A percentile compares a stretch with the other conserved stretches of the same genome.
Evolutionary conservation across 768 basidiomycete species (phyloP).

Genomic region (Xerocomellus intermedius): DNA sequence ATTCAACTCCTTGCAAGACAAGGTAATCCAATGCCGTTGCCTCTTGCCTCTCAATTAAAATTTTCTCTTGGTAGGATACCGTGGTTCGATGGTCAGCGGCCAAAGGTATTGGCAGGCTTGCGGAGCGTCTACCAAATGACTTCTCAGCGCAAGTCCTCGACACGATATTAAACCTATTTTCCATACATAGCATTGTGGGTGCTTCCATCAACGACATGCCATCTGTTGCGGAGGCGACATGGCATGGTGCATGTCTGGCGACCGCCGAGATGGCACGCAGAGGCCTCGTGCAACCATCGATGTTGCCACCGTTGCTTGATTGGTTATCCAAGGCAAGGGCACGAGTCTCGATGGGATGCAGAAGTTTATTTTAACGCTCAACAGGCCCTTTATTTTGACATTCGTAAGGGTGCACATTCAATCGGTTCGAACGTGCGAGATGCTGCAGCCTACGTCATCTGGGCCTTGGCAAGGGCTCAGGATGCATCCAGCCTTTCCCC

Average conservation of each 20-base stretch:
- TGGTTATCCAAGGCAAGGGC: conserved; percentile 76
- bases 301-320: conserved; percentile 61
- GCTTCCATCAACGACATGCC: conserved; percentile 70
- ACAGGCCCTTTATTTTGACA: conserved; percentile 89
- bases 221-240: conserved; percentile 78
- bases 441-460: conserved; percentile 89
- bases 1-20: conserved; percentile 75
- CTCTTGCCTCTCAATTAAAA: background rate
- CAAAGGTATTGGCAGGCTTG: conserved; percentile 85
- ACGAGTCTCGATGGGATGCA: conserved; percentile 4
- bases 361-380: conserved; percentile 11
- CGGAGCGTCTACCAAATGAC: conserved; percentile 73
- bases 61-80: conserved; percentile 66
- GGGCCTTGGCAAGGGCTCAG: conserved; percentile 88
- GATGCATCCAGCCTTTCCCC: conserved; percentile 55
- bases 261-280: conserved; percentile 91
- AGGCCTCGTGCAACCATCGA: conserved; percentile 59
- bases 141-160: conserved; percentile 82
- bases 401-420: conserved; percentile 88
- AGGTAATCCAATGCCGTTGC: conserved; percentile 43
- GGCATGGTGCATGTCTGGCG: conserved; percentile 94
- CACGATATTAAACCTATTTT: conserved; percentile 73
- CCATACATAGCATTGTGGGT: conserved; percentile 65
- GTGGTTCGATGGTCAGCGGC: conserved; percentile 93
- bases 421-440: conserved; percentile 95